Evolutionary conservation across 768 basidiomycete genomes (phyloP), one percentile per base, ranked within the genome.

Genomic region (Mycena alexandri): DNA sequence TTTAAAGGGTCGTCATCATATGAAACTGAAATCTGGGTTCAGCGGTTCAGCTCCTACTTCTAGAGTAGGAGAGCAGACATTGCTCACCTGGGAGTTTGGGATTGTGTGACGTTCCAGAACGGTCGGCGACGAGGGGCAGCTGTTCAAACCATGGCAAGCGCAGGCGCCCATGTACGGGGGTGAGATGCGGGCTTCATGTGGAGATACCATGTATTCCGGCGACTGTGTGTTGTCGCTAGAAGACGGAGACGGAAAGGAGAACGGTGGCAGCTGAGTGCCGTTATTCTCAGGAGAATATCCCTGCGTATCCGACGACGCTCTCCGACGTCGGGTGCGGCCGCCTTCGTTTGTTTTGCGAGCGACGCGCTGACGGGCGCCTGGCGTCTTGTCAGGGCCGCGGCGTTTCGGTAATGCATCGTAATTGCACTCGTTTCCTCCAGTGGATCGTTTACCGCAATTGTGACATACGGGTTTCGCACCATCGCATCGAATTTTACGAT

Each of bases 401-500:
- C 93, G 90, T 73, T 91, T 93, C 22, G 93, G 93, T 6, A 86
- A 77, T 16, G 85, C 63, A 71, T 94, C 93, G 71, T 94, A 94
- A 56, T 80, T 75, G 74, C 93, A 94, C 51, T 85, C 83, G 48
- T 75, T 79, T 70, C 72, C 76, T 14, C 79, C 78, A 52, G 77
- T 82, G 14, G 80, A 65, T 43, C 90, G 85, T 69, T 86, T 87
- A 44, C 80, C 77, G 73, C 93, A 94, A 73, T 93, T 93, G 73
- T 91, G 87, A 73, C 93, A 94, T 12, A 83, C 73, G 12, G 93
- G 93, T 70, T 90, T 93, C 11, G 89, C 89, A 59, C 93, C 93
- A 75, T 94, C 93, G 76, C 93, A 94, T 6, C 93, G 89, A 69
- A 92, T 93, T 74, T 94, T 94, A 25, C 92, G 86, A 17, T 83